Percentiles rank a stretch among this genome's conserved stretches.
Evolutionary conservation across 192 early-diverging fungal species (phyloP).

Genomic region (Coemansia sp.): DNA sequence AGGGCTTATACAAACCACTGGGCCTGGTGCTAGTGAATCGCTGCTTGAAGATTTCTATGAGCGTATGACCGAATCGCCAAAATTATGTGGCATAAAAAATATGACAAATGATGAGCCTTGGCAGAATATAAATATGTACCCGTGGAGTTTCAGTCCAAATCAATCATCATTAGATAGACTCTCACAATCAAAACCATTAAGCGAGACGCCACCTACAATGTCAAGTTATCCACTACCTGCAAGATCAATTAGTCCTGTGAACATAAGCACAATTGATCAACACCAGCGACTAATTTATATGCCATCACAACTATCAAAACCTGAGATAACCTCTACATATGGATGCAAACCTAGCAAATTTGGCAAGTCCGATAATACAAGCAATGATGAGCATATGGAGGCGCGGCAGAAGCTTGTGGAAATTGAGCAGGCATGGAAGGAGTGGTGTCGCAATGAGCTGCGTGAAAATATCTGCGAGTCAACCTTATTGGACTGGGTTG

Average conservation of each 20-base stretch:
- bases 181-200: conserved; percentile 9
- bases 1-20: conserved; percentile 13
- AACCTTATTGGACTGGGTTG: conserved; percentile 50
- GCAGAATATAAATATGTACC: background rate
- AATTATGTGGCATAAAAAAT: background rate
- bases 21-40: conserved; percentile 27
- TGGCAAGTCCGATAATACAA: conserved; percentile 7
- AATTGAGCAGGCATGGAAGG: conserved; percentile 41
- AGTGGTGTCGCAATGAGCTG: conserved; percentile 49
- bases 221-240: conserved; percentile 14
- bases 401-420: conserved; percentile 4
- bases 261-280: conserved; percentile 6
- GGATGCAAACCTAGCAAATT: conserved; percentile 16
- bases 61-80: background rate
- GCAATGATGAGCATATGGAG: conserved; percentile 11
- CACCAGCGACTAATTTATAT: background rate
- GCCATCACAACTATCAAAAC: background rate
- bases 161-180: conserved; percentile 18
- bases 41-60: conserved; percentile 18
- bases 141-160: conserved; percentile 31
- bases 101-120: background rate
- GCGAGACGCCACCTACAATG: conserved; percentile 4
- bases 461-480: conserved; percentile 32
- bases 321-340: background rate
- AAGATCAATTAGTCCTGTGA: conserved; percentile 14